These are phyloP conservation scores for Beta macrorhiza DNA, from an alignment of 179 eudicot genomes.

Conservation along the genomic window DNA sequence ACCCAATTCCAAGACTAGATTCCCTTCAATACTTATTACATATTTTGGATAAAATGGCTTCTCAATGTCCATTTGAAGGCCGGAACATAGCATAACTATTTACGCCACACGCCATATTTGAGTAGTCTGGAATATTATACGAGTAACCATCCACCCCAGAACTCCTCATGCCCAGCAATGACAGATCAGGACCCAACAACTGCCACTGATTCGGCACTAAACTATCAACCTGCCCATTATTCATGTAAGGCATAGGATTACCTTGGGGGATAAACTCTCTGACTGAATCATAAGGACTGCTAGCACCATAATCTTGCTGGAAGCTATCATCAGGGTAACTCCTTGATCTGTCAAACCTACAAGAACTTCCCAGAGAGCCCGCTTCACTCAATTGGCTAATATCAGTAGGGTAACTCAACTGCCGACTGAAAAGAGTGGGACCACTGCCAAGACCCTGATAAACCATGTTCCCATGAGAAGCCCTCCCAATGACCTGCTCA, in stretches of 20 bases:
- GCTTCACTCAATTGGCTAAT: conserved; percentile 39
- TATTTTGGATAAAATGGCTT: conserved; percentile 18
- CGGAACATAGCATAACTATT: conserved; percentile 63
- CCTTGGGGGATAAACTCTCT: conserved; percentile 55
- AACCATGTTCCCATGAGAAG: conserved; percentile 28
- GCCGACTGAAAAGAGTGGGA: conserved; percentile 50
- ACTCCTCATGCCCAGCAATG: conserved; percentile 43
- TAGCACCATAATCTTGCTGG: conserved; percentile 50
- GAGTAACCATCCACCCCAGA: conserved; percentile 49
- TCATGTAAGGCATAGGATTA: conserved; percentile 39
- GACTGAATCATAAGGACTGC: conserved; percentile 40
- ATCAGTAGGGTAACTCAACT: conserved; percentile 51
- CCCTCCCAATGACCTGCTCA: conserved; percentile 48
- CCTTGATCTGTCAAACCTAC: conserved; percentile 59
- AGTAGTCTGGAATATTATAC: conserved; percentile 50
- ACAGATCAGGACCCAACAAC: conserved; percentile 51
- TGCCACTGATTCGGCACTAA: conserved; percentile 65
- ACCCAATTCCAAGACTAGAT: conserved; percentile 43
- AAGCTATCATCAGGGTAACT: conserved; percentile 55
- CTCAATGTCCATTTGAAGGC: conserved; percentile 75
- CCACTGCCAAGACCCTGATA: conserved; percentile 41
- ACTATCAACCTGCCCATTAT: conserved; percentile 57
- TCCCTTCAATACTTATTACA: conserved; percentile 39
- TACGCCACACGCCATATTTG: conserved; percentile 50
- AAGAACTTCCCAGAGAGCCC: conserved; percentile 47